Base-by-base conservation (phyloP, 768 basidiomycete species). In the Asterophora parasitica region DNA sequence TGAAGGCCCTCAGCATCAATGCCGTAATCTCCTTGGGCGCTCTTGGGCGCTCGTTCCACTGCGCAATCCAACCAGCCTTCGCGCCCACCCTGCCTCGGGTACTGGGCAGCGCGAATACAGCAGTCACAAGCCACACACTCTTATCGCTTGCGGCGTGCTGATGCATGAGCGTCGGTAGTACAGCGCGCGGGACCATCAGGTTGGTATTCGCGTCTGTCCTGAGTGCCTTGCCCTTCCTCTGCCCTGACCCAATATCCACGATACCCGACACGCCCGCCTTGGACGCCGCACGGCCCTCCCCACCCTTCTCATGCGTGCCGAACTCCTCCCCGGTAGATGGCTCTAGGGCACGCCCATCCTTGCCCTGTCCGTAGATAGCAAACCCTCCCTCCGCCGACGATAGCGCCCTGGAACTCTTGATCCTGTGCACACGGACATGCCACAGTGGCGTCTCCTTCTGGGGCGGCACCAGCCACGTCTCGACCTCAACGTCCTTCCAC, bases 381-480 rank as follows among this genome's bases (percentile, higher is more conserved):
- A 79, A 89, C 1, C 78, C 85, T 7, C 81, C 85, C 60, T 89
- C 86, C 0, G 84, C 82, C 7, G 79, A 76, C 13, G 64, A 63
- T 12, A 89, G 67, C 23, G 58, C 57, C n/a, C 82, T 67, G 16
- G 62, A 74, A 4, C 76, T 74, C 42, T 65, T 68, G 53, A 88
- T 71, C 51, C 83, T 75, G 63, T 88, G 85, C 0, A 85, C 71
- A 7, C 85, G 74, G 26, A 86, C 58, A 58, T 89, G 84, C 84
- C 84, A 88, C 15, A 80, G 66, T 2, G 82, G 80, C 6, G 78
- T 69, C 4, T 67, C 75, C 12, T 58, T 48, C 32, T 74, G 71
- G 3, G 87, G 85, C 1, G 85, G 85, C 6, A 86, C 67, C 12
- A 88, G 73, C 81, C 81, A 85, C 17, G 86, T 88, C 66, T 87